Percentiles rank a stretch among this genome's conserved stretches.
Evolutionary conservation across 148 eudicot genomes (phyloP).

Genomic region (Silene uniflora): DNA sequence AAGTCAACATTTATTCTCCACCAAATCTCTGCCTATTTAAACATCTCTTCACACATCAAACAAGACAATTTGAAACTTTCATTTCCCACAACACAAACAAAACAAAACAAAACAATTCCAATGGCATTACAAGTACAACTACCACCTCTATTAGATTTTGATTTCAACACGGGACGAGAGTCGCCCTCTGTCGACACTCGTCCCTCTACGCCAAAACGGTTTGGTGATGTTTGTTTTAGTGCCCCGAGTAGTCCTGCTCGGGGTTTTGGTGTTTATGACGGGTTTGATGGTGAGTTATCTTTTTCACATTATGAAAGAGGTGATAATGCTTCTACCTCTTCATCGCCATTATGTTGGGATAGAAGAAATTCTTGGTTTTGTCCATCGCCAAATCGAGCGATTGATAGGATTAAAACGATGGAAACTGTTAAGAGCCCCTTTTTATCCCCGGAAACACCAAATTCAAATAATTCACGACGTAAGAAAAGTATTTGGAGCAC

Average conservation of each 20-base stretch:
- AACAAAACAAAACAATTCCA: not conserved
- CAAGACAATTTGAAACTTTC: not conserved
- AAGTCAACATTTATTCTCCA: conserved; percentile 1
- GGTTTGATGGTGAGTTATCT: conserved; percentile 17
- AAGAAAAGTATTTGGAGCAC: conserved; percentile 34
- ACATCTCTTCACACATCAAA: not conserved
- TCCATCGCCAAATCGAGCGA: not conserved
- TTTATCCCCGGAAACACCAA: conserved; percentile 16
- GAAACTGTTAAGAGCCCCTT: conserved; percentile 17
- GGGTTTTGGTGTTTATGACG: conserved; percentile 17
- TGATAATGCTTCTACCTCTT: not conserved
- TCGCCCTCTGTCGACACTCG: conserved; percentile 23
- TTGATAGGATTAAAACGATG: not conserved
- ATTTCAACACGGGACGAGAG: conserved; percentile 21
- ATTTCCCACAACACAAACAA: not conserved
- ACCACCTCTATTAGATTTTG: not conserved
- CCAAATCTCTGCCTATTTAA: conserved; percentile 6
- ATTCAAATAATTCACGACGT: conserved; percentile 18
- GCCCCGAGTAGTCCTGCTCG: conserved; percentile 49
- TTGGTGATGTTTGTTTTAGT: conserved; percentile 37
- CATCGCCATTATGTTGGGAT: not conserved
- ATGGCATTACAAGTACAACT: conserved; percentile 15
- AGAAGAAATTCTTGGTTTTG: not conserved
- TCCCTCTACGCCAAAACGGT: conserved; percentile 47
- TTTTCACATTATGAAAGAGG: not conserved